These are phyloP conservation scores for Stephania cephalantha DNA, from an alignment of 164 flowering plant species.

Conservation along the genomic window DNA sequence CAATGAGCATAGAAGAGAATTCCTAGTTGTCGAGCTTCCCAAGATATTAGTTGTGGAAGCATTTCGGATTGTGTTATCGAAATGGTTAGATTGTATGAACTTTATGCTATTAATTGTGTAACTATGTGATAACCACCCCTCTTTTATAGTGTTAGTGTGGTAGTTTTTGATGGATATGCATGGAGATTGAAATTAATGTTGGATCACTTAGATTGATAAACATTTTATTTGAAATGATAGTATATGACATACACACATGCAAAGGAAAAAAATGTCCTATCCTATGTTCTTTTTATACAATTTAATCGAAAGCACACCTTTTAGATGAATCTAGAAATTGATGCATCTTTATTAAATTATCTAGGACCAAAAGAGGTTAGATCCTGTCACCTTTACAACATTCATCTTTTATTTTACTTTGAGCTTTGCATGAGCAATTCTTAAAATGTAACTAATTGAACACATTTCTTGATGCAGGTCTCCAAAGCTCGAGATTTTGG, in stretches of 20 bases:
- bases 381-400: not conserved
- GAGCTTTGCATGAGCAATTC: not conserved
- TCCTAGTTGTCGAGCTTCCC: not conserved
- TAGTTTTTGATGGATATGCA: not conserved
- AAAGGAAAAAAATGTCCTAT: not conserved
- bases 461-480: constrained; percentile 40
- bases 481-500: constrained; percentile 92
- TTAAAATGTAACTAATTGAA: not conserved
- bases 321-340: not conserved
- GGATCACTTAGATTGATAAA: not conserved
- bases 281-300: not conserved
- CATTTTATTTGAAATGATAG: not conserved
- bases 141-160: no score
- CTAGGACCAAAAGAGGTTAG: not conserved
- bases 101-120: no score
- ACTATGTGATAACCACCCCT: no score
- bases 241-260: no score
- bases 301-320: not conserved
- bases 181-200: not conserved
- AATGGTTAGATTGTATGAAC: no score
- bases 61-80: no score
- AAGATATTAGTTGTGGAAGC: not conserved
- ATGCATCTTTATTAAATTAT: not conserved
- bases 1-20: not conserved
- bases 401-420: not conserved